A percentile compares a stretch with the other conserved stretches of the same genome.
These are phyloP conservation scores for Angomonas ambiguus DNA, from an alignment of 208 protist genomes.

Conservation along the genomic window DNA sequence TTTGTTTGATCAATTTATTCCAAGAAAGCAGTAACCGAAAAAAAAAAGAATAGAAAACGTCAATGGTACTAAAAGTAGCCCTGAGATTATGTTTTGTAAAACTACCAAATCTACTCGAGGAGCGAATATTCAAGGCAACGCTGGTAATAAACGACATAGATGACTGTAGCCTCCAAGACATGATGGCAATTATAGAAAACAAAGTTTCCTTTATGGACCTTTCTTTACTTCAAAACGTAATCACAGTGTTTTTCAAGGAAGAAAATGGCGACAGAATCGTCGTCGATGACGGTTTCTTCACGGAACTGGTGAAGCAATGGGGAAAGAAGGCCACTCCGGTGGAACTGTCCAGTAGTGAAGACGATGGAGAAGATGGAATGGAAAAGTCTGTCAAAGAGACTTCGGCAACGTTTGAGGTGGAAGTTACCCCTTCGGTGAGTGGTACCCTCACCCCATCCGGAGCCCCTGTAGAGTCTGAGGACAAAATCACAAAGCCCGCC, in stretches of 20 bases:
- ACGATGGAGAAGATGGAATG: slow-evolving; percentile 17
- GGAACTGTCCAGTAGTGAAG: slow-evolving; percentile 6
- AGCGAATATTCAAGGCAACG: slow-evolving; percentile 70
- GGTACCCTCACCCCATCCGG: background rate
- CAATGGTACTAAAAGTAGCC: slow-evolving; percentile 11
- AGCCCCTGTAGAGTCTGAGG: background rate
- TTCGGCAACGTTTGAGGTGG: slow-evolving; percentile 39
- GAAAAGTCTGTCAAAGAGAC: slow-evolving; percentile 22
- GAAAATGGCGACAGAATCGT: slow-evolving; percentile 66
- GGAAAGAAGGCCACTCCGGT: slow-evolving; percentile 4
- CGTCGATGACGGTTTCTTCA: slow-evolving; percentile 70
- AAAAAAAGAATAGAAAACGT: background rate
- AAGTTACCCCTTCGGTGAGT: slow-evolving; percentile 20
- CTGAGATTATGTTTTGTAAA: slow-evolving; percentile 62
- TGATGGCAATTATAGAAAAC: slow-evolving; percentile 55
- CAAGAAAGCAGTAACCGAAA: background rate
- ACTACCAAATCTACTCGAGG: slow-evolving; percentile 42
- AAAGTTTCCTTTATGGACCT: slow-evolving; percentile 82
- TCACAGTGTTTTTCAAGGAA: slow-evolving; percentile 46
- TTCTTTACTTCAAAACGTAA: slow-evolving; percentile 36
- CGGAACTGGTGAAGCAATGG: slow-evolving; percentile 41
- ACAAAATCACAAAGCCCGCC: background rate
- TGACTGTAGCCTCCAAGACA: slow-evolving; percentile 45
- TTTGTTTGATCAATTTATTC: slow-evolving; percentile 6
- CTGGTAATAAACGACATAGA: slow-evolving; percentile 36